These are phyloP conservation scores for Saprolegnia diclina DNA, from an alignment of 352 stramenopile species.

Conservation along the genomic window DNA sequence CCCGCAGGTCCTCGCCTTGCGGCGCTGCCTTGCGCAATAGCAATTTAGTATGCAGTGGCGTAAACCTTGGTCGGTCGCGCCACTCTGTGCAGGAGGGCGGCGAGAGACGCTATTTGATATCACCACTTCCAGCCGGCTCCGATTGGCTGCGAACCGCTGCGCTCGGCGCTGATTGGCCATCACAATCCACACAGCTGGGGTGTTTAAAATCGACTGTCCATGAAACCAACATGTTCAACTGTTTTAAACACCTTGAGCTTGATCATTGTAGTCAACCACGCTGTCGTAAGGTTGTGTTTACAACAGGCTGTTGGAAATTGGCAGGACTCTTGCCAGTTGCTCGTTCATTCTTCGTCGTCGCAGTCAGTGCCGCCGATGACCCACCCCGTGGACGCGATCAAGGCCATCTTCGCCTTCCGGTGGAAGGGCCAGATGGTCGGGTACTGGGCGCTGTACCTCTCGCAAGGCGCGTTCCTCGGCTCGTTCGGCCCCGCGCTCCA, in stretches of 20 bases:
- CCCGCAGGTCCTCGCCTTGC: too few relatives aligned
- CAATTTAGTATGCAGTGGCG: too few relatives aligned
- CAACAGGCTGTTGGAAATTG: background rate
- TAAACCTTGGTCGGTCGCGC: too few relatives aligned
- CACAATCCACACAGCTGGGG: background rate
- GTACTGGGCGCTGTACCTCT: conserved; percentile 26
- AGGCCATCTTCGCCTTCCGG: conserved; percentile 17
- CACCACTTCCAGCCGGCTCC: background rate
- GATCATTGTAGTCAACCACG: background rate
- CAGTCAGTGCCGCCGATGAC: conserved; percentile 19
- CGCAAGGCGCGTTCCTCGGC: conserved; percentile 23
- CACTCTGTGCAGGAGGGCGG: too few relatives aligned
- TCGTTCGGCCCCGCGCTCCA: conserved; percentile 21
- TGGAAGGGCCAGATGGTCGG: conserved; percentile 27
- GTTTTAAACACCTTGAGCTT: too few relatives aligned
- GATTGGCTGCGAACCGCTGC: background rate
- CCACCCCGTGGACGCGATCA: conserved; percentile 5
- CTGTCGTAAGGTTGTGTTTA: background rate
- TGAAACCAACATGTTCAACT: too few relatives aligned
- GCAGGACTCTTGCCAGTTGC: background rate
- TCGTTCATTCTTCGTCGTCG: conserved; percentile 1
- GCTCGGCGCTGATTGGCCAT: background rate
- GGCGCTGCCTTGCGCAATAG: too few relatives aligned
- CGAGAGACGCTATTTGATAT: background rate
- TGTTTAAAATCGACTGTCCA: too few relatives aligned